Base-by-base conservation (phyloP, 2,329 filamentous ascomycete genomes). In the Xylaria sp. region DNA sequence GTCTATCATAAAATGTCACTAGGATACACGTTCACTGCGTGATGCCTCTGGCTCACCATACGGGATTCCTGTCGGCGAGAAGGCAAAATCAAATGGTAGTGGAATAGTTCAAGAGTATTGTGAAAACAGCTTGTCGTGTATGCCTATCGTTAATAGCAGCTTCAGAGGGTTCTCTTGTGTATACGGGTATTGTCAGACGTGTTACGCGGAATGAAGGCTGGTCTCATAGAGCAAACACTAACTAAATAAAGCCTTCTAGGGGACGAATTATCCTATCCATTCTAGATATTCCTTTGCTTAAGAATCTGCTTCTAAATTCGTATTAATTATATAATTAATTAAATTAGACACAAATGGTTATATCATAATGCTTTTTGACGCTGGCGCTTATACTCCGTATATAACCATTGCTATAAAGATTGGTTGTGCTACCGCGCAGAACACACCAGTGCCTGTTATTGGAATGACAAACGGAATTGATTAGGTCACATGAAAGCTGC, bases 401-500 rank as follows among this genome's bases (percentile, higher is more conserved):
- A 54, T 64, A 26, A 51, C 64, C 17, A 63, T 64, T 56, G 49
- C 62, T 31, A 17, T 63, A 48, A 38, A 54, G 4, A 40, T 68
- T 54, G 44, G 42, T 26, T 51, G 71, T 31, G 60, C 44, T 13
- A 46, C 60, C 31, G 62, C 57, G 15, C 66, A 68, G 56, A 67
- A 54, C 20, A 54, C 68, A 6, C 63, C 60, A 10, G 66, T 77
- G 10, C 71, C 74, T 4, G 71, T 77, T 6, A 71, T 67, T 38
- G 76, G 76, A 15, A 63, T 75, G 63, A 72, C 67, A 15, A 77
- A 76, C 20, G 76, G 76, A 5, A 71, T 77, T 33, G 61, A 74
- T 40, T 57, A 71, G 28, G 59, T 59, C 23, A 82, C 81, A 15
- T 81, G 81, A 3, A 78, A 81, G 58, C 78, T 81, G 31, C 86